These are phyloP conservation scores for Skeletonema tropicum DNA, from an alignment of 108 stramenopile genomes.

Conservation along the genomic window DNA sequence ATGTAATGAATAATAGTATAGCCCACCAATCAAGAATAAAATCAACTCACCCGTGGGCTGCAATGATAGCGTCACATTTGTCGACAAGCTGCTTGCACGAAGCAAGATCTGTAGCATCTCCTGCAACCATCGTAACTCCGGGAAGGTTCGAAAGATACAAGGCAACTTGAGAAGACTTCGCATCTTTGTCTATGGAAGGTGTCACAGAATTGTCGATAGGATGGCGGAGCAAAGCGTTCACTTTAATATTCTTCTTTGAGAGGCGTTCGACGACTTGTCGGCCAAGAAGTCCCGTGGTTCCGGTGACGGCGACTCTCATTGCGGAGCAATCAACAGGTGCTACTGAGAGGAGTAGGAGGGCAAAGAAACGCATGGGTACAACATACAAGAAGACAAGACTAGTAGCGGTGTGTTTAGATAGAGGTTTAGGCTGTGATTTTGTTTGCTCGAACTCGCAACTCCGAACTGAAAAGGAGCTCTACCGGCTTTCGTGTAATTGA, in stretches of 20 bases:
- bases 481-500: too few relatives aligned
- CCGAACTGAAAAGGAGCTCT: too few relatives aligned
- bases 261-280: slow-evolving; percentile 38
- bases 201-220: slow-evolving; percentile 9
- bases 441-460: too few relatives aligned
- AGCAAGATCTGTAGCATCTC: slow-evolving; percentile 46
- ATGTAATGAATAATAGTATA: too few relatives aligned
- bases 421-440: too few relatives aligned
- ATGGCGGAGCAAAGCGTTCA: slow-evolving; percentile 44
- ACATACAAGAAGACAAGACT: too few relatives aligned
- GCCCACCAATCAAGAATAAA: too few relatives aligned
- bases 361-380: too few relatives aligned
- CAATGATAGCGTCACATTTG: slow-evolving; percentile 57
- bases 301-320: slow-evolving; percentile 53
- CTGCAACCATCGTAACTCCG: slow-evolving; percentile 49
- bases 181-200: not conserved
- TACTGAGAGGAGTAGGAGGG: not conserved
- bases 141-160: slow-evolving; percentile 38
- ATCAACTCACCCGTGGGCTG: slow-evolving; percentile 35
- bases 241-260: slow-evolving; percentile 19
- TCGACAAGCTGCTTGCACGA: slow-evolving; percentile 47
- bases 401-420: too few relatives aligned
- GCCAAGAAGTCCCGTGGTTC: slow-evolving; percentile 57
- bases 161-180: slow-evolving; percentile 37
- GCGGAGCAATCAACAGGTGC: not conserved